Percentiles rank a stretch among this genome's conserved stretches.
phyloP scores from a whole-genome alignment of 2,329 filamentous ascomycete genomes.

The Colletotrichum gloeosporioides region DNA sequence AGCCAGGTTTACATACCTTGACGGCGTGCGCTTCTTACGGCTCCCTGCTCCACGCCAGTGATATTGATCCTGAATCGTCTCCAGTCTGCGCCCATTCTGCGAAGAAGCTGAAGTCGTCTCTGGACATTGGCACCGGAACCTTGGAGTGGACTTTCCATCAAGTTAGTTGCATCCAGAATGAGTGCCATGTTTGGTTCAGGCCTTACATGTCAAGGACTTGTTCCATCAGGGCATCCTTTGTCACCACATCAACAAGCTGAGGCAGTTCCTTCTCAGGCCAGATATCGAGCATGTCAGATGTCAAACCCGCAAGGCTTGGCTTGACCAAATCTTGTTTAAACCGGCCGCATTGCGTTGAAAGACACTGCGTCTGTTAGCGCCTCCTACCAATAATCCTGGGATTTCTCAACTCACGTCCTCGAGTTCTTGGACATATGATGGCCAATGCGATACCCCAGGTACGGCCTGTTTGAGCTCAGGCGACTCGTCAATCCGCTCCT shows the following conservation, averaged over 20 bases:
- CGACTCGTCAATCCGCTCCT: slow-evolving; percentile 20
- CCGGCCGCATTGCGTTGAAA: slow-evolving; percentile 29
- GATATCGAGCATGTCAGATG: slow-evolving; percentile 30
- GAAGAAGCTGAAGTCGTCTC: slow-evolving; percentile 22
- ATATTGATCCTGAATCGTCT: slow-evolving; percentile 28
- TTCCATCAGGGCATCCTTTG: slow-evolving; percentile 37
- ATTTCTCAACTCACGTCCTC: slow-evolving; percentile 31
- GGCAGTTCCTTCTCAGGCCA: slow-evolving; percentile 33
- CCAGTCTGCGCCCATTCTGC: slow-evolving; percentile 29
- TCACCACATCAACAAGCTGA: slow-evolving; percentile 34
- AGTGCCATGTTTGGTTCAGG: too few species aligned
- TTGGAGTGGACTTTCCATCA: slow-evolving; percentile 8
- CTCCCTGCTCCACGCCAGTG: slow-evolving; percentile 14
- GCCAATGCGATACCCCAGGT: slow-evolving; percentile 35
- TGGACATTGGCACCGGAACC: slow-evolving; percentile 8
- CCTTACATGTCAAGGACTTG: slow-evolving; percentile 27
- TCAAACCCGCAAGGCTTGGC: slow-evolving; percentile 23
- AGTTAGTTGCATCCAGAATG: not conserved
- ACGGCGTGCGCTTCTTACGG: not conserved
- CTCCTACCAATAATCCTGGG: too few species aligned
- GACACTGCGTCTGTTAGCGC: slow-evolving; percentile 24
- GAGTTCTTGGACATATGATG: slow-evolving; percentile 36
- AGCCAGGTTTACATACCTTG: not conserved
- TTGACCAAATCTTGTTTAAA: slow-evolving; percentile 31
- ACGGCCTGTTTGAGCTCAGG: slow-evolving; percentile 12